Evolutionary conservation across 805 yeast species (phyloP).

Genomic region (Blastobotrys parvus): DNA sequence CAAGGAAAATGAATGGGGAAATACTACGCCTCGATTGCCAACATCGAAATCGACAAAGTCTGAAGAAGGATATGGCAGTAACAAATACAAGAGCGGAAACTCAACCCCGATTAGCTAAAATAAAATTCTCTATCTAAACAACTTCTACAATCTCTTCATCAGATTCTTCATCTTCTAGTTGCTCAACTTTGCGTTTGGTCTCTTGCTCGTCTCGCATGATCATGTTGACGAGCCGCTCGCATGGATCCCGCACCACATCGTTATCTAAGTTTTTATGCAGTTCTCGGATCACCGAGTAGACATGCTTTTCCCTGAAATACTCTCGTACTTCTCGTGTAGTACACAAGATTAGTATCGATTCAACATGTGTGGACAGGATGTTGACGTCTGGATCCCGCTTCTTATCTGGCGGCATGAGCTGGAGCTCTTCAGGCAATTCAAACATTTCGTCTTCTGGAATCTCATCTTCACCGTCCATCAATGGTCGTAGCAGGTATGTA

Average conservation of each 20-base stretch:
- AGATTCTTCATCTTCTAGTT: slow-evolving; percentile 17
- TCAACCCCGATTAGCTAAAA: too few species aligned
- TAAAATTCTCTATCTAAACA: slow-evolving; percentile 23
- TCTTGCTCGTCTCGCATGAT: slow-evolving; percentile 79
- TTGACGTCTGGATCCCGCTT: slow-evolving; percentile 62
- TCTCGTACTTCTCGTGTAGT: slow-evolving; percentile 71
- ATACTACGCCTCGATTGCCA: too few species aligned
- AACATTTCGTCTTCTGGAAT: slow-evolving; percentile 79
- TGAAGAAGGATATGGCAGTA: too few species aligned
- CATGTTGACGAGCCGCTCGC: slow-evolving; percentile 82
- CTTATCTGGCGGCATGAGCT: slow-evolving; percentile 67
- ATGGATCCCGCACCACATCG: slow-evolving; percentile 50
- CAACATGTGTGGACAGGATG: slow-evolving; percentile 62
- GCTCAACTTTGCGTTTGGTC: slow-evolving; percentile 1
- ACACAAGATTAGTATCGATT: slow-evolving; percentile 69
- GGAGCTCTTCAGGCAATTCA: slow-evolving; percentile 82
- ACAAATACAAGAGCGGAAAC: too few species aligned
- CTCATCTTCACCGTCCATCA: slow-evolving; percentile 61
- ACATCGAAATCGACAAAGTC: too few species aligned
- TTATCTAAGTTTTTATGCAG: slow-evolving; percentile 47
- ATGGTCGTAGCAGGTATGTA: slow-evolving; percentile 74
- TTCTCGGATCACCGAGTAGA: slow-evolving; percentile 81
- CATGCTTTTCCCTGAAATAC: slow-evolving; percentile 66
- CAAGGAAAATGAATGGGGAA: too few species aligned
- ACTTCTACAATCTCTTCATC: slow-evolving; percentile 42